Conservation (phyloP, 1,284 basidiomycete species). For the Phaffia rhodozyma region DNA sequence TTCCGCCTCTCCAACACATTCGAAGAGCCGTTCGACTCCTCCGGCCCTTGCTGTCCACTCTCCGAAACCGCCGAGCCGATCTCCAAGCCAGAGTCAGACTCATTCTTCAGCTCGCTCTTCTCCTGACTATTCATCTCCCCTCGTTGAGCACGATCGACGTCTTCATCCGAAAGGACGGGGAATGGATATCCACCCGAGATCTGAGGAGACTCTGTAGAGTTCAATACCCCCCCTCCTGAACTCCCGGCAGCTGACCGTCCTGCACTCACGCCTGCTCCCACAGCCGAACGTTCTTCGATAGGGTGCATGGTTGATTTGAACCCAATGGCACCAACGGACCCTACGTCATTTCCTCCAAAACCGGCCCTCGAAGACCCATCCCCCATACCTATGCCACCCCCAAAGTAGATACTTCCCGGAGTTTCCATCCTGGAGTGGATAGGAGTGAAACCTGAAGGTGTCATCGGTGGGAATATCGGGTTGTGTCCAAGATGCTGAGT, state of each 20-base stretch:
- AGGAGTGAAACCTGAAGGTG: constrained; percentile 14
- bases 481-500: background rate
- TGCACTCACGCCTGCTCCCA: background rate
- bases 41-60: background rate
- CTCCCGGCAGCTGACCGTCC: background rate
- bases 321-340: background rate
- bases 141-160: too few relatives aligned
- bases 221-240: background rate
- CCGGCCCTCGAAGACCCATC: constrained; percentile 11
- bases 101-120: background rate
- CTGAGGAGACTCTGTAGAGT: background rate
- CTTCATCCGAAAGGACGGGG: background rate
- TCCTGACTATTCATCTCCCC: background rate
- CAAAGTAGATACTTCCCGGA: background rate
- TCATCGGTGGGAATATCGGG: constrained; percentile 8
- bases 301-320: too few relatives aligned
- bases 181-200: constrained; percentile 1
- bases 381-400: background rate
- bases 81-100: background rate
- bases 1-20: background rate
- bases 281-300: background rate
- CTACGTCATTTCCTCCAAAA: constrained; percentile 3
- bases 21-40: background rate
- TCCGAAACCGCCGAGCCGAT: background rate
- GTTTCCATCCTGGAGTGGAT: constrained; percentile 7